Conservation (phyloP, 495 filamentous ascomycete species). For the Ramalina intermedia region DNA sequence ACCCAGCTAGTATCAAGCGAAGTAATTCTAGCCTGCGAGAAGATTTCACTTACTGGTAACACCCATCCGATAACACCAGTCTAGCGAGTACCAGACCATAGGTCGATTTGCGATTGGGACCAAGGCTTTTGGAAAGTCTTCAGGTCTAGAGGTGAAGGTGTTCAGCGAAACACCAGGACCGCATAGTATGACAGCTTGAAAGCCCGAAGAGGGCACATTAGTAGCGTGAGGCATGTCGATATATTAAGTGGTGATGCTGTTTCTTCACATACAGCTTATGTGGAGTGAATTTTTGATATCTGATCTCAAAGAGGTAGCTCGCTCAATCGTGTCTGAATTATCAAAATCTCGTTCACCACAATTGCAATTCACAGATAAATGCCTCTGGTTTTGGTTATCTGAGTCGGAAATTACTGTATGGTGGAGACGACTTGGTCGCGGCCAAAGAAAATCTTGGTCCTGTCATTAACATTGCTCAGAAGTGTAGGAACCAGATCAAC, state of each 20-base stretch:
- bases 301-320: too few species aligned
- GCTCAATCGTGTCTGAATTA: too few species aligned
- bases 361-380: too few species aligned
- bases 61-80: constrained; percentile 78
- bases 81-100: constrained; percentile 90
- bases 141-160: constrained; percentile 80
- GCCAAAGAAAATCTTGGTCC: too few species aligned
- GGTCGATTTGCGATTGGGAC: constrained; percentile 87
- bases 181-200: constrained; percentile 88
- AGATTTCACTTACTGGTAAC: constrained; percentile 52
- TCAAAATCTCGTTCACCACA: too few species aligned
- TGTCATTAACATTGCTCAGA: too few species aligned
- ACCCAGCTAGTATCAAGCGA: not conserved
- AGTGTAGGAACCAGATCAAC: constrained; percentile 2
- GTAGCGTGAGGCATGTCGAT: constrained; percentile 52
- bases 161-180: constrained; percentile 81
- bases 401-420: too few species aligned
- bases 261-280: too few species aligned
- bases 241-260: too few species aligned
- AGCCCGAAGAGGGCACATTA: constrained; percentile 58
- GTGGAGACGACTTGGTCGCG: too few species aligned
- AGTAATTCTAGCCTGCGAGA: not conserved
- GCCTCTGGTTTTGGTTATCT: too few species aligned
- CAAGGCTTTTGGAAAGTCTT: constrained; percentile 81
- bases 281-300: too few species aligned